A percentile compares a stretch with the other conserved stretches of the same genome.
Evolutionary conservation across 1,139 yeast genomes (phyloP).

Genomic region (Pichiaceae sp.): DNA sequence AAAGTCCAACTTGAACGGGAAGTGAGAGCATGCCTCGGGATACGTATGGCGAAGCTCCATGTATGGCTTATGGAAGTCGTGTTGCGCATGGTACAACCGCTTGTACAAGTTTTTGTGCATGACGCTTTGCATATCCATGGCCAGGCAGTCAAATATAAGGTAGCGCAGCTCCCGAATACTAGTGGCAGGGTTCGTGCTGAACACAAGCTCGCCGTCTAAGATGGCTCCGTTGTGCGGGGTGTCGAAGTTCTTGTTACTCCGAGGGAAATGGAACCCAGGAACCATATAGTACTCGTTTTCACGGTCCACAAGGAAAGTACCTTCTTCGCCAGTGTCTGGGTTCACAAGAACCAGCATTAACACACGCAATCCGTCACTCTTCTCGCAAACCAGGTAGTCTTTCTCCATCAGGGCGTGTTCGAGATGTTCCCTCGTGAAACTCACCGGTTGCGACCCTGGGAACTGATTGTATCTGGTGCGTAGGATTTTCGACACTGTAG

Average conservation of each 20-base stretch:
- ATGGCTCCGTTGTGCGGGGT: conserved; percentile 79
- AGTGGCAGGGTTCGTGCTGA: conserved; percentile 41
- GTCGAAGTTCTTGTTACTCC: conserved; percentile 41
- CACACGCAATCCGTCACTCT: conserved; percentile 88
- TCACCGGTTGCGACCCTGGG: conserved; percentile 94
- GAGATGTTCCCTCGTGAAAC: conserved; percentile 73
- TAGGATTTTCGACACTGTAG: conserved; percentile 62
- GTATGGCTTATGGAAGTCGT: conserved; percentile 76
- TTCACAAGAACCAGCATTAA: conserved; percentile 61
- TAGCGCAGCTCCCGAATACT: conserved; percentile 61
- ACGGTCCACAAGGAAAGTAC: conserved; percentile 73
- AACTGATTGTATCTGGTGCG: conserved; percentile 45
- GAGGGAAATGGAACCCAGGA: conserved; percentile 80
- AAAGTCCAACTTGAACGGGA: conserved; percentile 79
- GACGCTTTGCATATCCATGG: conserved; percentile 67
- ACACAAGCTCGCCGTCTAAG: conserved; percentile 85
- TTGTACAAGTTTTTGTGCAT: conserved; percentile 67
- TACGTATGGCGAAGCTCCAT: conserved; percentile 54
- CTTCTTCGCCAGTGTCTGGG: conserved; percentile 65
- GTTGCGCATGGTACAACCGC: conserved; percentile 81
- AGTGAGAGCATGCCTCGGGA: conserved; percentile 67
- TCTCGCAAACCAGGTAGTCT: conserved; percentile 90
- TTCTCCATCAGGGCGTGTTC: conserved; percentile 47
- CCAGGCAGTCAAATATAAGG: conserved; percentile 85
- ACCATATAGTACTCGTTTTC: conserved; percentile 79